Evolutionary conservation across 257 asterid species (phyloP).

Genomic region (Agastache rugosa): DNA sequence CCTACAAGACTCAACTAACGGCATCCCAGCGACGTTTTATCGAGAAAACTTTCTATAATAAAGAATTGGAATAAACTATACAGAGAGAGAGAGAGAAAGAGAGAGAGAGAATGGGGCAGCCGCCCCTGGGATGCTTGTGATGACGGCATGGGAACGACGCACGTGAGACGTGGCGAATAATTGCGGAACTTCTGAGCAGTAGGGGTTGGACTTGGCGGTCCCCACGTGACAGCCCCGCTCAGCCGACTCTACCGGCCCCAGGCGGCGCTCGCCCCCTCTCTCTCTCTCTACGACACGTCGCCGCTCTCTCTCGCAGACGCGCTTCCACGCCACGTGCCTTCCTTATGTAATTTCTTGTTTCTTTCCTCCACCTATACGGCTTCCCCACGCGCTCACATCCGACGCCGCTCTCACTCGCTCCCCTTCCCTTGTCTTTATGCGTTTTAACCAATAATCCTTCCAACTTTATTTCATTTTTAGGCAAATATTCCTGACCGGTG

Average conservation of each 20-base stretch:
- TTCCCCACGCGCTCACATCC: not conserved
- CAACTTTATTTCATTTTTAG: too few relatives aligned
- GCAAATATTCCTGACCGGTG: too few relatives aligned
- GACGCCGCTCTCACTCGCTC: not conserved
- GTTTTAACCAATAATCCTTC: too few relatives aligned
- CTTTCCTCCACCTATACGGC: not conserved
- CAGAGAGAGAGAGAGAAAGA: not conserved
- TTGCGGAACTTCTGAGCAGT: conserved; percentile 22
- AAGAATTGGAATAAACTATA: not conserved
- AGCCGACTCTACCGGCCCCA: conserved; percentile 35
- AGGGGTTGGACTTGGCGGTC: conserved; percentile 31
- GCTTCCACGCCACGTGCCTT: not conserved
- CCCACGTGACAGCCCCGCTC: conserved; percentile 39
- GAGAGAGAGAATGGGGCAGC: conserved; percentile 21
- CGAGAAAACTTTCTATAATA: not conserved
- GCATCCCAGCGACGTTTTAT: not conserved
- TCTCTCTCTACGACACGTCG: conserved; percentile 46
- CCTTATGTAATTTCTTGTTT: not conserved
- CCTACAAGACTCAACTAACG: not conserved
- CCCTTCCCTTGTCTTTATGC: too few relatives aligned
- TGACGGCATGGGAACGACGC: conserved; percentile 41
- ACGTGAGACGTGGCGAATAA: conserved; percentile 53
- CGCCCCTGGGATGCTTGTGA: conserved; percentile 34
- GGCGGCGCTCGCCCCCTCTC: conserved; percentile 50
- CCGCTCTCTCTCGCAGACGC: not conserved